phyloP scores from a whole-genome alignment of 1,139 yeast genomes.

The Suzukiozyma palmioleophila region DNA sequence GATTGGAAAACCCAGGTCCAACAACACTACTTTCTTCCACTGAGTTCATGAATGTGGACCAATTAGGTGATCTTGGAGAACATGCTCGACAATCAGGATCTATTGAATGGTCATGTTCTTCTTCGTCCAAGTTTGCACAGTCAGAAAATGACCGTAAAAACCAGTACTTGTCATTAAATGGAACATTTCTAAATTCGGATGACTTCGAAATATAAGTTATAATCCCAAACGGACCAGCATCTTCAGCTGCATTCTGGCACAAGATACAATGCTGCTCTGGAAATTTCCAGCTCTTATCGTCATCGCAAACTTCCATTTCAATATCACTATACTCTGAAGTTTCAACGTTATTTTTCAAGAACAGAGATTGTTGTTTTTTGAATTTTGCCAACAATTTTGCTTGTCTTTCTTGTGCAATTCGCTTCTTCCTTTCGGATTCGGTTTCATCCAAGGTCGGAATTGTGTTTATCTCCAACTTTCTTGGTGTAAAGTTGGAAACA shows the following conservation, averaged over 20 bases:
- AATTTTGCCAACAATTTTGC: conserved; percentile 72
- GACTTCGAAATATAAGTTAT: conserved; percentile 57
- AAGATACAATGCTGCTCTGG: conserved; percentile 82
- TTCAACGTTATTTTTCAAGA: conserved; percentile 46
- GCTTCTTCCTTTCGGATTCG: conserved; percentile 57
- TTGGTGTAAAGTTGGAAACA: conserved; percentile 19
- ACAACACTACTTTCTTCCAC: conserved; percentile 40
- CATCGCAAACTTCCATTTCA: conserved; percentile 32
- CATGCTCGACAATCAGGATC: conserved; percentile 3
- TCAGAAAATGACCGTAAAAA: conserved; percentile 61
- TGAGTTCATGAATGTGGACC: conserved; percentile 35
- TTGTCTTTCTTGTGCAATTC: conserved; percentile 69
- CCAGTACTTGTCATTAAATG: conserved; percentile 65
- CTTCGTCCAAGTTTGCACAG: conserved; percentile 45
- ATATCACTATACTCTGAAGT: conserved; percentile 26
- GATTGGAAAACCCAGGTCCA: conserved; percentile 68
- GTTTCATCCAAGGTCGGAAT: conserved; percentile 23
- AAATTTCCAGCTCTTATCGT: conserved; percentile 51
- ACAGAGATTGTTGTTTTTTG: conserved; percentile 70
- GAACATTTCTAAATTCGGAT: conserved; percentile 59
- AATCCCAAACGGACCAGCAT: conserved; percentile 72
- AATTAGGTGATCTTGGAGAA: conserved; percentile 22
- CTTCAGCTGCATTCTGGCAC: conserved; percentile 77
- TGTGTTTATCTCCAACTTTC: conserved; percentile 12
- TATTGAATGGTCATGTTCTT: conserved; percentile 16